phyloP scores from a whole-genome alignment of 1,139 yeast species.

The Pichia sp. region DNA sequence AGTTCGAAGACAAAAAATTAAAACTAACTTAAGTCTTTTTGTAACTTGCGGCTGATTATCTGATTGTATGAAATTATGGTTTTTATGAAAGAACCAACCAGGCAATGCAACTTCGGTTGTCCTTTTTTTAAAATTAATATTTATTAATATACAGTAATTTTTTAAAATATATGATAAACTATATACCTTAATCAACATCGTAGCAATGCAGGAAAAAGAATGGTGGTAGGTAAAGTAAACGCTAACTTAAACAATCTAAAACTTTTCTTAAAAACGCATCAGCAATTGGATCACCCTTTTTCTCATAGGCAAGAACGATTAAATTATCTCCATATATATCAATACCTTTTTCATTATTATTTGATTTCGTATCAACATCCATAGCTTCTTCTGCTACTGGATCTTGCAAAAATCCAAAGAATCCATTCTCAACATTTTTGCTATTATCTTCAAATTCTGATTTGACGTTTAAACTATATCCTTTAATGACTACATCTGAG shows the following conservation, averaged over 20 bases:
- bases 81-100: too few relatives aligned
- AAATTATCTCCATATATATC: conserved; percentile 11
- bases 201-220: too few relatives aligned
- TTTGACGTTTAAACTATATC: background rate
- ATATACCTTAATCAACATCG: conserved; percentile 23
- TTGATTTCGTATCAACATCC: background rate
- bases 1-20: too few relatives aligned
- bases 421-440: conserved; percentile 18
- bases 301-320: conserved; percentile 8
- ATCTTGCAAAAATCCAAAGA: conserved; percentile 28
- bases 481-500: background rate
- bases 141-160: conserved; percentile 4
- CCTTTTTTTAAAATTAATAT: too few relatives aligned
- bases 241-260: conserved; percentile 12
- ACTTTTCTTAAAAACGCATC: conserved; percentile 10
- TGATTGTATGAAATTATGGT: too few relatives aligned
- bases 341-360: conserved; percentile 1
- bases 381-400: conserved; percentile 19
- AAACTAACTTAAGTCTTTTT: too few relatives aligned
- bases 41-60: too few relatives aligned
- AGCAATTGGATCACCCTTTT: background rate
- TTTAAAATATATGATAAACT: conserved; percentile 24
- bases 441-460: background rate
- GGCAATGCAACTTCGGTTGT: too few relatives aligned
- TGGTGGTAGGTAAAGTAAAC: background rate